These are phyloP conservation scores for Thalassiosira profunda DNA, from an alignment of 108 stramenopile species.

Conservation along the genomic window DNA sequence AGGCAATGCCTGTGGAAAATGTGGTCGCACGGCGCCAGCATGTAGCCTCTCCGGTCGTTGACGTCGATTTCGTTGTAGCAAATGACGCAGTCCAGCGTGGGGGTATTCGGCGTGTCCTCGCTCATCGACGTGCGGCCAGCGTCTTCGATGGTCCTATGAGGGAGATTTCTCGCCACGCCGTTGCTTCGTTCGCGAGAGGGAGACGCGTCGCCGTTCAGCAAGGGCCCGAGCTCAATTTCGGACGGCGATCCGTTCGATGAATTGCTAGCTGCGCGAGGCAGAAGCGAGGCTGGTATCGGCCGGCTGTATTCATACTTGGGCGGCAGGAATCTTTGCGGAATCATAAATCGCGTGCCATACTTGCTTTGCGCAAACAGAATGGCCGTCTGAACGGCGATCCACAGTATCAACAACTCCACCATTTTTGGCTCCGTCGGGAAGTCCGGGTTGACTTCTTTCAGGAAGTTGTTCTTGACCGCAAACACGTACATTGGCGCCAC, in stretches of 20 bases:
- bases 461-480: slow-evolving; percentile 85
- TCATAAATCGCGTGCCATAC: slow-evolving; percentile 94
- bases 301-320: slow-evolving; percentile 95
- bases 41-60: slow-evolving; percentile 73
- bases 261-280: slow-evolving; percentile 39
- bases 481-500: slow-evolving; percentile 95
- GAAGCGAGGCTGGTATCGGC: slow-evolving; percentile 80
- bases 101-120: slow-evolving; percentile 23
- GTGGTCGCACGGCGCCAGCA: slow-evolving; percentile 98
- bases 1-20: slow-evolving; percentile 95
- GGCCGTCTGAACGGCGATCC: slow-evolving; percentile 88
- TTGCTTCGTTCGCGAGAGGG: slow-evolving; percentile 33
- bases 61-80: slow-evolving; percentile 91
- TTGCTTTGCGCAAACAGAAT: slow-evolving; percentile 80
- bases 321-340: slow-evolving; percentile 92
- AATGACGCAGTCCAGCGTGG: slow-evolving; percentile 88
- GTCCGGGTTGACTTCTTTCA: slow-evolving; percentile 85
- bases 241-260: slow-evolving; percentile 36
- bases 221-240: slow-evolving; percentile 62
- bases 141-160: too few relatives aligned
- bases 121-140: slow-evolving; percentile 39
- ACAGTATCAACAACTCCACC: slow-evolving; percentile 76
- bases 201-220: slow-evolving; percentile 31
- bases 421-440: slow-evolving; percentile 60
- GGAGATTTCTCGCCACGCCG: slow-evolving; percentile 26